Evolutionary conservation across 192 early-diverging fungal species (phyloP), one percentile per base, ranked within the genome.

Genomic region (Coemansia sp.): DNA sequence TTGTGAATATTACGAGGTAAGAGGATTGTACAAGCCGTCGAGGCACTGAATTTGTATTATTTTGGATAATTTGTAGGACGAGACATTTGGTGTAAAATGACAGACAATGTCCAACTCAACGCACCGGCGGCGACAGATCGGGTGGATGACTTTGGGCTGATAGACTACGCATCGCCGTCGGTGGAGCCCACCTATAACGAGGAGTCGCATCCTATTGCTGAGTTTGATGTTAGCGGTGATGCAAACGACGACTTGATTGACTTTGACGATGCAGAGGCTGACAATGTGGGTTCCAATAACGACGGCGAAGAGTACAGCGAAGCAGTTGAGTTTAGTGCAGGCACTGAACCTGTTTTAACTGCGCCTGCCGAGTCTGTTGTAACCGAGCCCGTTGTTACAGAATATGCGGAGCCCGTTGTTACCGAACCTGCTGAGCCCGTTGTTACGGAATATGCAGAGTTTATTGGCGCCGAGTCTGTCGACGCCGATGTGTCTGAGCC

Each of bases 131-230:
- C 28, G 17, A 26, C 50, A n/a, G 60, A 26, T 18, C 9, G 5
- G n/a, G 18, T 51, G 31, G 76, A 73, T 15, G 76, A 79, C 52
- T 73, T 73, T 70, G 76, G 70, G 9, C 64, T 79, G 37, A 64
- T 79, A 15, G 71, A 79, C 64, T 78, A 78, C 31, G 70, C 71
- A 56, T 72, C 76, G 55, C 76, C 76, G 0, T 56, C 48, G 18
- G 17, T 54, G 5, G 67, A 69, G 34, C 24, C 14, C 3, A n/a
- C 6, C 31, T 6, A 34, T 34, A 34, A 1, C 1, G 31, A 34
- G 1, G 31, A 34, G 31, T 8, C 6, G 8, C 31, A 34, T 34
- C 8, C 31, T 34, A 6, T 6, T 34, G 31, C 31, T 34, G 31
- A 6, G 40, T 44, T 44, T 44, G 40, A n/a, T 44, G 40, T 14